Base-by-base conservation (phyloP, 352 stramenopile species). In the Stramenopiles sp. region DNA sequence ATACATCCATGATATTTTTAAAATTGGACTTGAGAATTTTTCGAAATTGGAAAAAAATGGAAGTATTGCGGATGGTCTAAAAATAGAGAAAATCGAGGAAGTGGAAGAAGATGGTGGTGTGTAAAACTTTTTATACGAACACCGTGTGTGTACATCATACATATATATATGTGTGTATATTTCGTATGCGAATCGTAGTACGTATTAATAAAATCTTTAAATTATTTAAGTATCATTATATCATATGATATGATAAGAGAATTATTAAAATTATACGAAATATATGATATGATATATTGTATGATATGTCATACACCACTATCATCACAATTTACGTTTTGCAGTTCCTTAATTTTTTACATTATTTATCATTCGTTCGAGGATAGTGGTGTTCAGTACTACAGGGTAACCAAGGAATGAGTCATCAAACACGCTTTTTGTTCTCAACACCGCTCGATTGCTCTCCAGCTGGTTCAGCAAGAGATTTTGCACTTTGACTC, bases 171-270 rank as follows among this genome's bases (percentile, higher is more conserved):
- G 53, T 69, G 53, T 69, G 53, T 69, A 69, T 69, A 69, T 69
- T 69, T 69, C 53, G 53, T 69, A 69, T 69, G 53, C 53, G 53
- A 69, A 69, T 69, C 53, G 53, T 69, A 69, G 53, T 69, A 69
- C 53, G 53, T 69, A 69, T 69, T 69, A 69, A 69, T 69, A 69
- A 69, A 69, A 69, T 69, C 53, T 69, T 69, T 69, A 69, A 69
- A 69, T 69, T 69, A 69, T 69, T 69, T 69, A 69, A 69, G 53
- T 69, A n/a, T n/a, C n/a, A n/a, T n/a, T n/a, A n/a, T n/a, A n/a
- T n/a, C n/a, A n/a, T n/a, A n/a, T n/a, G n/a, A n/a, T n/a, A n/a
- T n/a, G n/a, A n/a, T n/a, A 69, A 69, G 53, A 69, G 53, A 69
- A 69, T 69, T 69, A 69, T 69, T 69, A 69, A 69, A 69, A 69